Evolutionary conservation across 805 yeast genomes (phyloP), one percentile per base, ranked within the genome.

Genomic region (Sugiyamaella lignohabitans): DNA sequence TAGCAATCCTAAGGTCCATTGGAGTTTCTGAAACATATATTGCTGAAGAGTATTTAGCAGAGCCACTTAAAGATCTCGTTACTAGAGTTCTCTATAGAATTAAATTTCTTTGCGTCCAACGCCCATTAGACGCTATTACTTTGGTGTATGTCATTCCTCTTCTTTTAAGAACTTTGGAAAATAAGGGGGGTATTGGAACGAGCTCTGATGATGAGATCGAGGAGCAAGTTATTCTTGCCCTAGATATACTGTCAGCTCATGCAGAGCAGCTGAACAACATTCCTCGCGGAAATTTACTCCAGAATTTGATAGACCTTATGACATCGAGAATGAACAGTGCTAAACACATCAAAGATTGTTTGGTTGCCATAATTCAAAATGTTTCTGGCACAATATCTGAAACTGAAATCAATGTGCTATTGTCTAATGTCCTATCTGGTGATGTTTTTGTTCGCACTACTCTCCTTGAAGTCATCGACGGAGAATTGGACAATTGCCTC

Each of bases 261-360:
- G 60, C 70, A 5, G 62, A 53, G n/a, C 62, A 56, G 17, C 54
- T 93, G 59, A 79, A 75, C 0, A 63, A 76, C 1, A 78, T 86
- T 47, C 94, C 95, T 17, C 77, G 97, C 59, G 66, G 71, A 3
- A 73, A 76, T 3, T 76, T 87, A 32, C 66, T 91, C 48, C 65
- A 65, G 6, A 79, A 80, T 3, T 65, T 93, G 40, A 65, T 89
- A 10, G 72, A 80, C 1, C 69, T 89, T 51, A 72, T 93, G 75
- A 55, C 52, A 29, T 71, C 77, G 20, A 68, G 85, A 43, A 86
- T 96, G 10, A 70, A 88, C 0, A 86, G 84, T 57, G 84, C 91
- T 11, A 87, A 88, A 55, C 65, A 79, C 43, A 82, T 93, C 10
- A 87, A 87, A 60, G 97, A 88, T 50, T 84, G 94, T 59, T 76